Conservation (phyloP, 352 stramenopile species). For the Globisporangium cylindrosporum region DNA sequence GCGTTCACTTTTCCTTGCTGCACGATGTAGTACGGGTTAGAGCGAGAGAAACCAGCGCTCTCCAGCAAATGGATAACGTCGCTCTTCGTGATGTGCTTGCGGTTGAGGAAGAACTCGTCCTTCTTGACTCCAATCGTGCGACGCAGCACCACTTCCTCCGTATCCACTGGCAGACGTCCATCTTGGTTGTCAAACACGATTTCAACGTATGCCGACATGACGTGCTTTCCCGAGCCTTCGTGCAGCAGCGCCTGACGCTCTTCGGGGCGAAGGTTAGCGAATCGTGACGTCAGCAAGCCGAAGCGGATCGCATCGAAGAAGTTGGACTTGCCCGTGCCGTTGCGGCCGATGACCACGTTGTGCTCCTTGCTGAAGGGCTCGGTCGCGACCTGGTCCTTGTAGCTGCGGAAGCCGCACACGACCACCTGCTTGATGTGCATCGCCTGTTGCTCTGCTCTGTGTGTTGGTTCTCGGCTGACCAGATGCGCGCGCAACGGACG, state of each 20-base stretch:
- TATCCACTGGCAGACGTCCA: slow-evolving; percentile 90
- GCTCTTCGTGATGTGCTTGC: slow-evolving; percentile 96
- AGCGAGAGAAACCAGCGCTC: slow-evolving; percentile 97
- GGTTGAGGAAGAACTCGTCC: slow-evolving; percentile 99
- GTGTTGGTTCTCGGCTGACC: background rate
- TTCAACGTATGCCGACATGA: slow-evolving; percentile 98
- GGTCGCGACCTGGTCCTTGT: slow-evolving; percentile 89
- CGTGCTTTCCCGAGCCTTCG: slow-evolving; percentile 92
- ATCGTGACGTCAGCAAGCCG: slow-evolving; percentile 92
- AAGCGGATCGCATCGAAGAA: slow-evolving; percentile 99
- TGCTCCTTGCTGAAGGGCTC: slow-evolving; percentile 92
- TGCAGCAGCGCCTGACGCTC: slow-evolving; percentile 94
- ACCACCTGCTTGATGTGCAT: slow-evolving; percentile 98
- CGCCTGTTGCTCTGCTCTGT: background rate
- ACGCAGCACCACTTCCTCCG: slow-evolving; percentile 93
- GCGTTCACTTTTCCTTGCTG: slow-evolving; percentile 99
- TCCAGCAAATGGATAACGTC: slow-evolving; percentile 98
- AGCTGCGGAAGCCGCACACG: slow-evolving; percentile 94
- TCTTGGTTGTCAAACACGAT: slow-evolving; percentile 99
- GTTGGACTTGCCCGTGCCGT: slow-evolving; percentile 97
- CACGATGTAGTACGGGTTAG: slow-evolving; percentile 99
- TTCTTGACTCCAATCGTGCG: slow-evolving; percentile 99
- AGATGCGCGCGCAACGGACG: background rate
- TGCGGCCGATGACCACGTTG: slow-evolving; percentile 98
- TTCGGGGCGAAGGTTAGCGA: slow-evolving; percentile 90